Conservation (phyloP, 2,329 filamentous ascomycete genomes). For the Monosporascus ibericus region DNA sequence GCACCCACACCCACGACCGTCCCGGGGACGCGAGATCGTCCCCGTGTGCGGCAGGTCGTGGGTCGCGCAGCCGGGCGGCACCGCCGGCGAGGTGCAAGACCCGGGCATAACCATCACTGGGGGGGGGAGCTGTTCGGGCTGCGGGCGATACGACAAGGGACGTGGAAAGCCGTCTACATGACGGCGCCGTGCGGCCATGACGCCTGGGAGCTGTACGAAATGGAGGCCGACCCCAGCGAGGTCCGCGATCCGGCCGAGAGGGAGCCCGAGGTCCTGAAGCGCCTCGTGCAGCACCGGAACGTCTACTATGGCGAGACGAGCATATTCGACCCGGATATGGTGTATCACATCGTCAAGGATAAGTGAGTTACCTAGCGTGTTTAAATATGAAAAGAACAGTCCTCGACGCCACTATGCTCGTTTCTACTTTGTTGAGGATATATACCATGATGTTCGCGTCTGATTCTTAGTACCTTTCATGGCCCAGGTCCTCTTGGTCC, state of each 20-base stretch:
- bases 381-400: not conserved
- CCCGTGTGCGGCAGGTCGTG: no score
- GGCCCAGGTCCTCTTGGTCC: no score
- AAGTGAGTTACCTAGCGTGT: not conserved
- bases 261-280: constrained; percentile 8
- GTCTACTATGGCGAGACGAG: not conserved
- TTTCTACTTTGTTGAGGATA: no score
- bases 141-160: constrained; percentile 25
- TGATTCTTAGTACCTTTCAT: no score
- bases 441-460: no score
- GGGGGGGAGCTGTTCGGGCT: constrained; percentile 30
- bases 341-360: not conserved
- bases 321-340: not conserved
- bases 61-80: constrained; percentile 8
- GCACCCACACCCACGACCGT: no score
- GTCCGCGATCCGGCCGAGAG: constrained; percentile 13
- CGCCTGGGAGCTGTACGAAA: constrained; percentile 21
- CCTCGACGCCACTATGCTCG: no score
- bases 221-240: constrained; percentile 19
- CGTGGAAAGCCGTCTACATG: constrained; percentile 24
- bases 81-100: constrained; percentile 35
- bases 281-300: not conserved
- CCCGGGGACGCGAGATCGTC: constrained; percentile 17
- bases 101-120: constrained; percentile 21
- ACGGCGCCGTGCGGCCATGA: constrained; percentile 17